Base-by-base conservation (phyloP, 352 stramenopile genomes). In the Detonula confervacea region DNA sequence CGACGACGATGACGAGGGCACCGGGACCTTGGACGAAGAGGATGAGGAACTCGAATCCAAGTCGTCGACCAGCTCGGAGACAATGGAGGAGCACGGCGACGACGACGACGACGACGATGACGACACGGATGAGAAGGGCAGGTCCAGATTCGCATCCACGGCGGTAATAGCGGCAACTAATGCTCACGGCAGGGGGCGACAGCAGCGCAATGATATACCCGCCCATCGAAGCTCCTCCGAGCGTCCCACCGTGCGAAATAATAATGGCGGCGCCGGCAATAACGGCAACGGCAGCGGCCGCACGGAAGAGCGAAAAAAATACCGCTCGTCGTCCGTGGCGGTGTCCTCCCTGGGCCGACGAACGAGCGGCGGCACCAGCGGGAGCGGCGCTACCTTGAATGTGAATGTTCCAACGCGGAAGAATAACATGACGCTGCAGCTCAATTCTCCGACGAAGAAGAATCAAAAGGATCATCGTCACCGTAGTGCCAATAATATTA, bases 111-210 rank as follows among this genome's bases (percentile, higher is more conserved):
- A 33, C 18, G 18, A 30, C 29, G 24, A 64, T n/a, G 24, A 9
- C n/a, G 25, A 35, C 25, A 55, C n/a, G n/a, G n/a, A 37, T n/a
- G 29, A 16, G 7, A 20, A 64, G 22, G 24, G n/a, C 18, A 62
- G 22, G 24, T 33, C 22, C 22, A 25, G 24, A n/a, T n/a, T n/a
- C n/a, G n/a, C n/a, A n/a, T n/a, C n/a, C n/a, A n/a, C n/a, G n/a
- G n/a, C n/a, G n/a, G n/a, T n/a, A 35, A 33, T 37, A 63, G 49
- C 2, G 37, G 37, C 2, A 57, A 46, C n/a, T 11, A 22, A 42
- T 63, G n/a, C n/a, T n/a, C n/a, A n/a, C n/a, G n/a, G n/a, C n/a
- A 74, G 63, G 27, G 71, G 63, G 16, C 60, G 71, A 37, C 61
- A 73, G 25, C 52, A 62, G 2, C 37, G 71, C 25, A 73, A 73